Conservation (phyloP, 2,329 filamentous ascomycete genomes). For the Tolypocladium tundrense region DNA sequence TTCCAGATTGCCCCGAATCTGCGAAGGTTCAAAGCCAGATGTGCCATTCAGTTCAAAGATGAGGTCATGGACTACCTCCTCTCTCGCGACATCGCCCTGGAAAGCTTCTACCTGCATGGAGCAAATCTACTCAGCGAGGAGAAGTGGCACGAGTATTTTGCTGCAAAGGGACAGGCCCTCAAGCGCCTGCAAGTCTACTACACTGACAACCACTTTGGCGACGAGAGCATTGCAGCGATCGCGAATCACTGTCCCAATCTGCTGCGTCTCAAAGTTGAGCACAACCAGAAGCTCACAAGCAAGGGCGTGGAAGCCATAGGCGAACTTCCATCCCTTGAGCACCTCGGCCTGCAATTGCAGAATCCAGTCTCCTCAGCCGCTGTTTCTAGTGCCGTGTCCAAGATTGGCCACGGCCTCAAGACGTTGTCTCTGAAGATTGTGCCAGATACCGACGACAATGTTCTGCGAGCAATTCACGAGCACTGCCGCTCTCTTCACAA, state of each 20-base stretch:
- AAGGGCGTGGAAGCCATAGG: conserved; percentile 56
- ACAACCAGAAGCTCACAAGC: conserved; percentile 65
- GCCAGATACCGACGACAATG: conserved; percentile 51
- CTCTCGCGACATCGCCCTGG: conserved; percentile 58
- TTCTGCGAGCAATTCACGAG: conserved; percentile 61
- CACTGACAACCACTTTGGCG: conserved; percentile 72
- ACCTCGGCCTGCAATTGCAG: conserved; percentile 63
- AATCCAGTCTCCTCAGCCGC: conserved; percentile 43
- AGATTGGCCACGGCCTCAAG: conserved; percentile 54
- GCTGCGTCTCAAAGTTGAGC: conserved; percentile 65
- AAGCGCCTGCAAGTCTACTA: conserved; percentile 68
- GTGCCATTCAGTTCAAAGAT: conserved; percentile 89
- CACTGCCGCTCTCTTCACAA: conserved; percentile 61
- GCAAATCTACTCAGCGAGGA: conserved; percentile 72
- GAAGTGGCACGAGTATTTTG: conserved; percentile 64
- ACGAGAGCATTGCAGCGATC: conserved; percentile 56
- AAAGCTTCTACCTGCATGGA: conserved; percentile 68
- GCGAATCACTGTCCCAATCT: conserved; percentile 56
- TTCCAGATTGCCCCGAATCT: conserved; percentile 65
- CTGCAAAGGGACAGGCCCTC: conserved; percentile 53
- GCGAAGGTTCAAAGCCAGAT: conserved; percentile 63
- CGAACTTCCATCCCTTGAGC: conserved; percentile 52
- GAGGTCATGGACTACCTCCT: conserved; percentile 71
- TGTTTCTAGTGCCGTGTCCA: conserved; percentile 50
- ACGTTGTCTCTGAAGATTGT: conserved; percentile 72